Evolutionary conservation across 2,329 filamentous ascomycete genomes (phyloP).

Genomic region (Verticillium longisporum): DNA sequence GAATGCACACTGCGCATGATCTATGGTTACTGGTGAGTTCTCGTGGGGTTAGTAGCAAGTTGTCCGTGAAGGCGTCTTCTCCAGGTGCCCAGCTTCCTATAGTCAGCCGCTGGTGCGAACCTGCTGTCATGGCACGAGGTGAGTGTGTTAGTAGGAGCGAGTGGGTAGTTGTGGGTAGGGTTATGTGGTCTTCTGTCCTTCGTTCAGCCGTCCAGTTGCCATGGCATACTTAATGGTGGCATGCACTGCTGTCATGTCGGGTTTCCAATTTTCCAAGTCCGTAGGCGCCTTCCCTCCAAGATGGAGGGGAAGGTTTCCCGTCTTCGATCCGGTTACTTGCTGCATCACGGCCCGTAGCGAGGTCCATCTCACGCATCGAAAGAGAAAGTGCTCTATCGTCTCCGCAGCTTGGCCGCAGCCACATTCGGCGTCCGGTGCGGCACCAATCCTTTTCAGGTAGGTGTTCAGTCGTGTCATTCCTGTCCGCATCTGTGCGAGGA

Average conservation of each 20-base stretch:
- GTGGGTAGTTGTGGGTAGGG: too few relatives aligned
- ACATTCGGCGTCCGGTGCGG: conserved; percentile 2
- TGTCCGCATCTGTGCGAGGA: conserved; percentile 13
- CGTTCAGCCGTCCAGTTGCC: conserved; percentile 15
- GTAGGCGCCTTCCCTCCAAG: not conserved
- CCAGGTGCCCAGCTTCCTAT: too few relatives aligned
- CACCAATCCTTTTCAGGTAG: conserved; percentile 8
- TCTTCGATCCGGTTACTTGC: not conserved
- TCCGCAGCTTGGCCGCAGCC: conserved; percentile 13
- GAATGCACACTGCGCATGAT: not conserved
- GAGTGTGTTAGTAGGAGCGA: too few relatives aligned
- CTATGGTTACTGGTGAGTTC: not conserved
- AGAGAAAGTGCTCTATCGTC: conserved; percentile 19
- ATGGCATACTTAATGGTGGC: conserved; percentile 22
- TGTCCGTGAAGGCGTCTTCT: not conserved
- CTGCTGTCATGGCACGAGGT: too few relatives aligned
- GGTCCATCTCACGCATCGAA: conserved; percentile 18
- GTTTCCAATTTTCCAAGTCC: conserved; percentile 17
- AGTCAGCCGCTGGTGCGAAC: too few relatives aligned
- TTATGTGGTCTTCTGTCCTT: too few relatives aligned
- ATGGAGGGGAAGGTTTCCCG: not conserved
- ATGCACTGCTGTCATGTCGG: conserved; percentile 19
- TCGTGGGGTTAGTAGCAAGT: not conserved
- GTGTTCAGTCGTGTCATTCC: conserved; percentile 12
- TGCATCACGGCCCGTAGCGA: conserved; percentile 1